Base-by-base conservation (phyloP, 148 eudicot species). In the Linanthus parryae region DNA sequence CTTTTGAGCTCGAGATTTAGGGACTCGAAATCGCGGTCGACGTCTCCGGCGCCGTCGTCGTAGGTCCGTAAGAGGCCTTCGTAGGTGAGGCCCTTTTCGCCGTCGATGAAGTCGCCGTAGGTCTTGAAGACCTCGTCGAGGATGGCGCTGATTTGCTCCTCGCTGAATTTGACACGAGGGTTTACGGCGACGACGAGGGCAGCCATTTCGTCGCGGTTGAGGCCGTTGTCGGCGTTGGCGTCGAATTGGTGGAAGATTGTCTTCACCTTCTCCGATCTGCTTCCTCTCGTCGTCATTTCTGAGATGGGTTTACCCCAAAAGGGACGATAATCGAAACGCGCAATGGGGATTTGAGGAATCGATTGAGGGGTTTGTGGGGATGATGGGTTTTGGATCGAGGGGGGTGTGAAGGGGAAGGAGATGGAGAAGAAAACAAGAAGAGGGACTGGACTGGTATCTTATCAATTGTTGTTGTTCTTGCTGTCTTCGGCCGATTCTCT, bases 41-140 rank as follows among this genome's bases (percentile, higher is more conserved):
- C 99, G 48, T 92, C 99, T 7, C 99, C 99, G 1, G 99, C 99
- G 5, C 99, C 99, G 35, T 92, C 99, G 48, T 92, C 96, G 55
- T 92, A 92, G 5, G 99, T 92, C 3, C 99, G 79, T 17, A 92
- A 46, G 3, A 92, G 74, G 12, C 99, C 99, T 14, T 88, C 91
- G 21, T 52, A 75, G 3, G 94, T 84, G 40, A 92, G 80, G 8
- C 99, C 98, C 29, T 71, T 75, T 2, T 73, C 87, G 3, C 74
- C 81, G 37, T 82, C 84, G 24, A 92, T 88, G 60, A 79, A 92
- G 8, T 92, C 91, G 14, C 71, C 67, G 64, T 92, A 92, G 0
- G 96, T 92, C 1, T 82, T 73, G 62, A 92, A 92, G 41, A 92
- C 94, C 75, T 92, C 99, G 54, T 92, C 99, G 17, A 92, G 78